Conservation (phyloP, 2,329 filamentous ascomycete genomes). For the Alternaria brassicicola region DNA sequence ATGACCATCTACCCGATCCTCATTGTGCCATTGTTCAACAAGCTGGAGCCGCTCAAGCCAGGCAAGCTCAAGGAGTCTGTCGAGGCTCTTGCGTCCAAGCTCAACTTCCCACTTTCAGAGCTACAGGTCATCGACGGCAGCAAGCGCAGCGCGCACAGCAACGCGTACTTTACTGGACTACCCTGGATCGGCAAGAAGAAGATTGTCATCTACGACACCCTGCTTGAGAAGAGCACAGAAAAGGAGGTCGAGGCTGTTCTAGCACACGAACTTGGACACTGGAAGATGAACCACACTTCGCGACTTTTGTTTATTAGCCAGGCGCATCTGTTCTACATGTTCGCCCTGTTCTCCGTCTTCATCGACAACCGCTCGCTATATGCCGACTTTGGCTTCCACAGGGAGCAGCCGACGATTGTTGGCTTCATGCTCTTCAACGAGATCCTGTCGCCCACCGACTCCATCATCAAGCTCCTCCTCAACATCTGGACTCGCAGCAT, state of each 20-base stretch:
- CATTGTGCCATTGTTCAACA: slow-evolving; percentile 97
- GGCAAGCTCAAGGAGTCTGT: slow-evolving; percentile 87
- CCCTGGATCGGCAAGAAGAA: slow-evolving; percentile 93
- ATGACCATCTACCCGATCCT: slow-evolving; percentile 95
- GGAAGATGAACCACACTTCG: slow-evolving; percentile 94
- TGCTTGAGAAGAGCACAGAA: slow-evolving; percentile 92
- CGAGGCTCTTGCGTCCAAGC: slow-evolving; percentile 78
- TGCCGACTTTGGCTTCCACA: slow-evolving; percentile 85
- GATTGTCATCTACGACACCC: slow-evolving; percentile 98
- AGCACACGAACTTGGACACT: slow-evolving; percentile 95
- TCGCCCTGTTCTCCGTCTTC: slow-evolving; percentile 94
- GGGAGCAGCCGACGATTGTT: slow-evolving; percentile 87
- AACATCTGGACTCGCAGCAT: slow-evolving; percentile 93
- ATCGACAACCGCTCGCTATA: slow-evolving; percentile 95
- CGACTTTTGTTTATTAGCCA: slow-evolving; percentile 81
- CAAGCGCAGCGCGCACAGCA: slow-evolving; percentile 86
- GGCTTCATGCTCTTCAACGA: slow-evolving; percentile 98
- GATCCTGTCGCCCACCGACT: slow-evolving; percentile 91
- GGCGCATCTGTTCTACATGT: slow-evolving; percentile 95
- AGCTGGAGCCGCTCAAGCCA: slow-evolving; percentile 87
- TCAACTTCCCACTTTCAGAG: slow-evolving; percentile 91
- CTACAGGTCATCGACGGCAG: slow-evolving; percentile 94
- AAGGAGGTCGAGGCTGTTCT: slow-evolving; percentile 94
- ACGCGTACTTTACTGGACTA: slow-evolving; percentile 94
- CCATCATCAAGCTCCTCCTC: slow-evolving; percentile 93